Evolutionary conservation across 441 rosid species (phyloP).

Genomic region (Adansonia rubrostipa): DNA sequence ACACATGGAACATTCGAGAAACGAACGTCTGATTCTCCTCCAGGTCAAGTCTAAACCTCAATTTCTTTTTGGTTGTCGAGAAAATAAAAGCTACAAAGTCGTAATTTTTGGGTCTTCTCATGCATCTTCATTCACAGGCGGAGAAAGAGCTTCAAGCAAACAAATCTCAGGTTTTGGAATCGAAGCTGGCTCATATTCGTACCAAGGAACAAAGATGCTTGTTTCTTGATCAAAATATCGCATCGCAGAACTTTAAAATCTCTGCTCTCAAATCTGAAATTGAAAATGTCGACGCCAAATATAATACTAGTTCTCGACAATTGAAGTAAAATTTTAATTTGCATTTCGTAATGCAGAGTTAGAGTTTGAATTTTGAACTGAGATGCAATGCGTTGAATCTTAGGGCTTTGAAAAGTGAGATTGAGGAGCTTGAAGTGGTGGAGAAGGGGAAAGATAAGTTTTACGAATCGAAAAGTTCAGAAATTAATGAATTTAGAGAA

Average conservation of each 20-base stretch:
- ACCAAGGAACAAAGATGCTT: conserved; percentile 59
- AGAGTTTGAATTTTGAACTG: not conserved
- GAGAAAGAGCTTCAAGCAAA: conserved; percentile 67
- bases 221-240: conserved; percentile 55
- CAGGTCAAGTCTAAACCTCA: conserved; percentile 44
- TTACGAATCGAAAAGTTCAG: conserved; percentile 43
- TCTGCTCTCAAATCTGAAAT: conserved; percentile 53
- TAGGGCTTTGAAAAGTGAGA: conserved; percentile 60
- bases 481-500: conserved; percentile 58
- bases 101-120: not conserved
- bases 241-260: conserved; percentile 57
- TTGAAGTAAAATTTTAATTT: conserved; percentile 43
- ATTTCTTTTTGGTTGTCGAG: conserved; percentile 23
- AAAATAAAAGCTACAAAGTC: not conserved
- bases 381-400: conserved; percentile 12
- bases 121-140: conserved; percentile 41
- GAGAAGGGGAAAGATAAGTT: conserved; percentile 56
- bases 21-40: conserved; percentile 60
- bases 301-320: conserved; percentile 36
- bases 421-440: conserved; percentile 59
- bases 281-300: conserved; percentile 44
- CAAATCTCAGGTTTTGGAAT: conserved; percentile 49
- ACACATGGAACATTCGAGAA: conserved; percentile 65
- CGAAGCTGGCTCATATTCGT: conserved; percentile 45
- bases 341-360: not conserved